Evolutionary conservation across 2,329 filamentous ascomycete species (phyloP), one percentile per base, ranked within the genome.

Genomic region (Botrytis byssoidea): DNA sequence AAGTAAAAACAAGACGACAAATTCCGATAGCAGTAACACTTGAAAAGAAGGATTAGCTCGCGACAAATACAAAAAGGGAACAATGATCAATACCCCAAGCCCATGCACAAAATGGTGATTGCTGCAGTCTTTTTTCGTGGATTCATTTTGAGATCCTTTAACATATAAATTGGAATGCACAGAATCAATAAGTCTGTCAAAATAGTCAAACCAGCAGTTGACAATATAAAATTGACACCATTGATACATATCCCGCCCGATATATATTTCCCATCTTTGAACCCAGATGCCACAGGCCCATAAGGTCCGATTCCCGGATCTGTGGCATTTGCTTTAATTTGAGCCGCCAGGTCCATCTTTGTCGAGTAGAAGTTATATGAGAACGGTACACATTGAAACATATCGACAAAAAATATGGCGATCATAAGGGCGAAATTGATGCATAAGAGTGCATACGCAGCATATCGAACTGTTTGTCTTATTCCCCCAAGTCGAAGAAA

Each of bases 401-500:
- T 61, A 12, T 81, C 81, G 1, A 79, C 80, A 59, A 84, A 77
- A 72, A 85, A 83, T 8, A 83, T 80, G 42, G 81, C 79, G 1
- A 83, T 77, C 35, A 82, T 80, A 44, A 83, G 79, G 0, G 79
- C 73, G 1, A 79, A 67, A 70, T 84, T 76, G 48, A 76, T 35
- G 32, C 29, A 59, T 37, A 76, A 63, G 22, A 72, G 74, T 64
- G 72, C 71, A 35, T 66, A 73, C 20, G 59, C 61, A 32, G 74
- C 74, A 16, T 51, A 55, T 60, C 74, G 72, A 22, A 74, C 70
- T 29, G 55, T 57, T 22, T 14, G 29, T 18, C 75, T 77, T 18
- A 83, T 78, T 51, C 82, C 78, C 74, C 83, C 82, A 2, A 86
- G 81, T 0, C 83, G 83, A 35, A 85, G 81, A 37, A 85, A 81